Evolutionary conservation across 2,329 filamentous ascomycete species (phyloP), one percentile per base, ranked within the genome.

Genomic region (Zymoseptoria brevis): DNA sequence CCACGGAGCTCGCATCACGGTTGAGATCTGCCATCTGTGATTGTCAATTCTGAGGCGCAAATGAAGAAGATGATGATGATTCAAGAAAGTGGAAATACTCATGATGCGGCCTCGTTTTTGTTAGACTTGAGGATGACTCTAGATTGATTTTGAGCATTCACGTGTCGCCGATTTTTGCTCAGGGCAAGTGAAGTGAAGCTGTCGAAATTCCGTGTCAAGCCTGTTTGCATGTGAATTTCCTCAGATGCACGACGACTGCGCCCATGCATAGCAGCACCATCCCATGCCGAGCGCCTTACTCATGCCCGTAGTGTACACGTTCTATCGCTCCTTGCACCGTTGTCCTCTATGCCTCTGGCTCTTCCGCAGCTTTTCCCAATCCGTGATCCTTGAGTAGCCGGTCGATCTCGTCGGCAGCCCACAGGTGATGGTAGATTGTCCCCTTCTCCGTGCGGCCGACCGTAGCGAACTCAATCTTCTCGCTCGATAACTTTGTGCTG

Each of bases 401-500:
- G 73, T 90, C 93, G 71, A 99, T 99, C 81, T 97, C 94, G 66
- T 99, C 93, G 51, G 92, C 93, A 69, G 86, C 89, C 94, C 94
- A 99, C 63, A 99, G 83, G 74, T 96, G 89, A 78, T 99, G 94
- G 80, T 97, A 99, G 76, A 99, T 93, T 80, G 93, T 94, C 71
- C 94, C 94, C 66, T 92, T 86, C 77, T 91, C 88, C 67, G 92
- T 97, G 80, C 92, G 90, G 69, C 94, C 95, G 62, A 99, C 93
- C 30, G 95, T 99, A 67, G 94, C 95, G 73, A 99, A 99, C 74
- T 99, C 94, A 73, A 99, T 96, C 85, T 99, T 99, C 83, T 99
- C 94, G 73, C 91, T 96, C 81, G 91, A 96, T 73, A 99, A 79
- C 82, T 96, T 99, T 57, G 93, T 97, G 57, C 92, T 96, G 76